Evolutionary conservation across 352 stramenopile species (phyloP).

Genomic region (Phytopythium vexans): DNA sequence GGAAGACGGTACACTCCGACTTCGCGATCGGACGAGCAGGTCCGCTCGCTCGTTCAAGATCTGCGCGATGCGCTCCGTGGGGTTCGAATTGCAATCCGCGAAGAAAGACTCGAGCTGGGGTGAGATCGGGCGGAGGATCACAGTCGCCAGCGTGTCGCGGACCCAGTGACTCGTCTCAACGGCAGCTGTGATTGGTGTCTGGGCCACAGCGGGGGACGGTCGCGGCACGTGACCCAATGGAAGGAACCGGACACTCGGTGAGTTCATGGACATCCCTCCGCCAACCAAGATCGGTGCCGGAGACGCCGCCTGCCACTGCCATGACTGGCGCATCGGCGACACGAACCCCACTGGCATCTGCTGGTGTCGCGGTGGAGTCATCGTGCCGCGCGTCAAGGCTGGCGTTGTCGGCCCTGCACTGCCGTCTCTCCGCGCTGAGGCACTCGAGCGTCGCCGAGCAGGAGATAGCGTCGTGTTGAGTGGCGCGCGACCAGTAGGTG

Average conservation of each 20-base stretch:
- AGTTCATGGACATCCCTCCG: not conserved
- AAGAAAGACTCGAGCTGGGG: constrained; percentile 59
- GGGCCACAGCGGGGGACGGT: constrained; percentile 41
- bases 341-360: constrained; percentile 17
- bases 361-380: constrained; percentile 35
- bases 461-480: constrained; percentile 27
- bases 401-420: not conserved
- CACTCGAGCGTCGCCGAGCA: constrained; percentile 28
- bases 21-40: constrained; percentile 40
- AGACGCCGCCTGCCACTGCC: constrained; percentile 70
- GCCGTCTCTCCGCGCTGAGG: constrained; percentile 23
- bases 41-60: constrained; percentile 49
- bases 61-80: constrained; percentile 47
- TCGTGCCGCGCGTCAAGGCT: constrained; percentile 15
- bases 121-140: constrained; percentile 29
- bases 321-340: constrained; percentile 37
- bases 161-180: constrained; percentile 85
- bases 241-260: constrained; percentile 3
- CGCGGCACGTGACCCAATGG: constrained; percentile 19
- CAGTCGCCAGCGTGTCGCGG: constrained; percentile 49
- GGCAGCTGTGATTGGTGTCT: constrained; percentile 73
- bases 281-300: constrained; percentile 18
- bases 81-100: constrained; percentile 48
- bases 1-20: constrained; percentile 12
- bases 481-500: too few relatives aligned